A percentile compares a stretch with the other conserved stretches of the same genome.
Evolutionary conservation across 1,284 basidiomycete genomes (phyloP).

Genomic region (Xerocomus nothofagi): DNA sequence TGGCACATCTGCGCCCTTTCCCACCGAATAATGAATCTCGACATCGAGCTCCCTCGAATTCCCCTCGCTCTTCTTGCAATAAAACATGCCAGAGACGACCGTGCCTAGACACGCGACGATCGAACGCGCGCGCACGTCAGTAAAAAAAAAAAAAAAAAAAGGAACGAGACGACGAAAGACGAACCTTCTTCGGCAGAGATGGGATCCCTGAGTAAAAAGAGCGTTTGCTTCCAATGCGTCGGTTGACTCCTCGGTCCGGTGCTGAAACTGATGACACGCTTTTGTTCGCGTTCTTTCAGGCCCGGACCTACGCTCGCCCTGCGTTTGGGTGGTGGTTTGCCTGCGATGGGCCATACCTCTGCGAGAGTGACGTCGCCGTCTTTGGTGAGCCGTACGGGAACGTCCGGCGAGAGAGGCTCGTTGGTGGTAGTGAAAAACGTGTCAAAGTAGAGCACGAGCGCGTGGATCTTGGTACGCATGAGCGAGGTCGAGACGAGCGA

Average conservation of each 20-base stretch:
- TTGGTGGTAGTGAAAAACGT: constrained; percentile 80
- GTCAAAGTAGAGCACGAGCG: constrained; percentile 93
- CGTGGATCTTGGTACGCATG: constrained; percentile 66
- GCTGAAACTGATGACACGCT: constrained; percentile 78
- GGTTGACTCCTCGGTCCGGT: constrained; percentile 85
- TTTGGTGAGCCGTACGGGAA: constrained; percentile 52
- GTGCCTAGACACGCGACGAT: constrained; percentile 52
- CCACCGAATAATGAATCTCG: constrained; percentile 83
- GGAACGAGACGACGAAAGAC: constrained; percentile 16
- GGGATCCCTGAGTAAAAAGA: constrained; percentile 85
- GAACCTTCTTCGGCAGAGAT: constrained; percentile 72
- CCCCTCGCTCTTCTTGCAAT: constrained; percentile 75
- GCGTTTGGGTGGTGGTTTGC: constrained; percentile 54
- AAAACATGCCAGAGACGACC: constrained; percentile 77
- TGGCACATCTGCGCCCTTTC: constrained; percentile 32
- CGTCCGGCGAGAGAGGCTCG: constrained; percentile 50
- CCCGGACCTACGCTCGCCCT: constrained; percentile 42
- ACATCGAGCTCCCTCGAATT: constrained; percentile 91
- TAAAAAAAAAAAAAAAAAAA: neutral
- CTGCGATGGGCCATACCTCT: constrained; percentile 74
- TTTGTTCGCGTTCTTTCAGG: constrained; percentile 42
- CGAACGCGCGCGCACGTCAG: too few species aligned
- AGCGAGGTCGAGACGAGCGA: constrained; percentile 60
- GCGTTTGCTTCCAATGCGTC: constrained; percentile 99
- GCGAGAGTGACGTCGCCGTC: constrained; percentile 64